Conservation (phyloP, 768 basidiomycete genomes). For the Hortiboletus flavorubellus region DNA sequence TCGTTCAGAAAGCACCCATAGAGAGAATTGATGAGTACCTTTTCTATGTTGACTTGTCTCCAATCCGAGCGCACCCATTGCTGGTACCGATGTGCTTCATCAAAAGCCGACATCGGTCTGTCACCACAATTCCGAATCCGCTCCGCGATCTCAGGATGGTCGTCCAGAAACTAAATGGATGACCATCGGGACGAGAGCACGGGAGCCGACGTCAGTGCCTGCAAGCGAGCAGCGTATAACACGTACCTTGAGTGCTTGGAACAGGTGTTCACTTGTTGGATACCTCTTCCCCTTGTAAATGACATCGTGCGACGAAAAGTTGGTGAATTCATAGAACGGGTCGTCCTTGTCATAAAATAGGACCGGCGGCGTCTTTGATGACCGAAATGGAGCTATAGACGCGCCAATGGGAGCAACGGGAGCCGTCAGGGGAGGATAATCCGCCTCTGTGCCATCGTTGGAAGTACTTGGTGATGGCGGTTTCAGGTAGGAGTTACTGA, state of each 20-base stretch:
- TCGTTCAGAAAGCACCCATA: not conserved
- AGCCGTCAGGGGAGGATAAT: constrained; percentile 34
- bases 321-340: constrained; percentile 70
- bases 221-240: not conserved
- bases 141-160: constrained; percentile 62
- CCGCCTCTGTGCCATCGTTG: constrained; percentile 9
- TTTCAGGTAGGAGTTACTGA: constrained; percentile 17
- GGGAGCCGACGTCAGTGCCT: not conserved
- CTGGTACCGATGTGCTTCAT: constrained; percentile 63
- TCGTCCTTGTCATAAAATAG: constrained; percentile 63
- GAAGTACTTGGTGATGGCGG: constrained; percentile 5
- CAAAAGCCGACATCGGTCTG: constrained; percentile 59
- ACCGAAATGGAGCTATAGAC: constrained; percentile 28
- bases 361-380: constrained; percentile 36
- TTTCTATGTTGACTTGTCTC: constrained; percentile 64
- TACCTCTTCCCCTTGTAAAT: constrained; percentile 60
- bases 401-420: constrained; percentile 27
- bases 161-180: constrained; percentile 50
- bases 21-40: constrained; percentile 36
- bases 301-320: constrained; percentile 67
- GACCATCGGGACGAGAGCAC: not conserved
- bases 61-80: constrained; percentile 63
- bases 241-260: constrained; percentile 67
- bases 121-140: constrained; percentile 64
- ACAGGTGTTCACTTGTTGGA: constrained; percentile 75